Base-by-base conservation (phyloP, 805 yeast species). In the Wickerhamomyces alni region DNA sequence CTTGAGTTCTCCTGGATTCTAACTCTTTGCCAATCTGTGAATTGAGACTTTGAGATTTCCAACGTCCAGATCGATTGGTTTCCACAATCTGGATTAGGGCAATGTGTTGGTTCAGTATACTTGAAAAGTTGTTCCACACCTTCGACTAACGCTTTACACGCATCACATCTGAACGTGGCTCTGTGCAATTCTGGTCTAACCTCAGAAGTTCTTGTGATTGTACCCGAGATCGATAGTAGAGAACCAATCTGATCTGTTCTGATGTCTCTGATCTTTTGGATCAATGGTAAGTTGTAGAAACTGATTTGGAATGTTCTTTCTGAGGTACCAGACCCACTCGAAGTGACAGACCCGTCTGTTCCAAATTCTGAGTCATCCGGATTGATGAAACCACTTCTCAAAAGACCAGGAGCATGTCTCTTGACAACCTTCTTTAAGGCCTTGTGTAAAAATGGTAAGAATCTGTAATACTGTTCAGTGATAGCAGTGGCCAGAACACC, bases 11-110 rank as follows among this genome's bases (percentile, higher is more conserved):
- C 99, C 60, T 91, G 99, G 48, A 91, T 84, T 52, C 97, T 77
- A 19, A 88, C 91, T 48, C 84, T 84, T 62, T 91, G 99, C 99
- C 99, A 91, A 68, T 91, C 98, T 46, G 87, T 70, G 55, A 93
- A 91, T 45, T 82, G 85, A 0, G 95, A 86, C 61, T 87, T 87
- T 27, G 84, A 63, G 24, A 91, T 80, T 52, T 85, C 81, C 42
- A 93, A 66, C 1, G 94, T 78, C 95, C 96, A 91, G 40, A 77
- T 70, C 2, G 84, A 73, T 56, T 87, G 87, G 63, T 91, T 91
- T 41, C 78, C 85, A 67, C 99, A 91, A 11, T 82, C 75, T 10
- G 91, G 89, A 47, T 80, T 83, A 19, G 89, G 85, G 65, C 99
- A 93, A 47, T 83, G 78, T 3, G 93, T 82, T 33, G 99, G 99